A percentile compares a stretch with the other conserved stretches of the same genome.
These are phyloP conservation scores for Xylaria sp. DNA, from an alignment of 2,329 filamentous ascomycete species.

Conservation along the genomic window DNA sequence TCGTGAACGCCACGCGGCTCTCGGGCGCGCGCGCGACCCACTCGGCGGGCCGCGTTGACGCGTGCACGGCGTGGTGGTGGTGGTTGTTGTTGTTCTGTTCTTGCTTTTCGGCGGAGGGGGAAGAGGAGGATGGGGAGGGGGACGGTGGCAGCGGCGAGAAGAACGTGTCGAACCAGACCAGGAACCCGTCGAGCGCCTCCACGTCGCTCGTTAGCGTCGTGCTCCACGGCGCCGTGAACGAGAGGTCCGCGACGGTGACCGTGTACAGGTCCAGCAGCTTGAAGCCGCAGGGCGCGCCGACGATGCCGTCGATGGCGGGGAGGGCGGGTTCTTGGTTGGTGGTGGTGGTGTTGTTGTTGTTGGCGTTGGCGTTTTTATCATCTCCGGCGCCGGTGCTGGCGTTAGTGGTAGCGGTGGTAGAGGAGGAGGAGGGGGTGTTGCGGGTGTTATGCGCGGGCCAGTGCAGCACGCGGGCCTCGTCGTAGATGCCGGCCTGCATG, in stretches of 20 bases:
- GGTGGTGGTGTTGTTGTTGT: conserved; percentile 58
- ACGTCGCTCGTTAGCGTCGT: conserved; percentile 63
- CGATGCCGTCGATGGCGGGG: conserved; percentile 50
- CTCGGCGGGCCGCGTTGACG: conserved; percentile 58
- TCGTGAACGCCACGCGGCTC: conserved; percentile 82
- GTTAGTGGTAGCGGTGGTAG: background rate
- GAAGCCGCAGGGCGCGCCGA: conserved; percentile 66
- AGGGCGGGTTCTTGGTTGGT: conserved; percentile 36
- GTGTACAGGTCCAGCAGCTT: conserved; percentile 76
- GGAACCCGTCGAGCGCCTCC: conserved; percentile 79
- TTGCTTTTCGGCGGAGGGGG: too few species aligned
- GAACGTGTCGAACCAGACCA: conserved; percentile 94
- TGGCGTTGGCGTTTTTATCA: conserved; percentile 40
- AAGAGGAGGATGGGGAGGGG: conserved; percentile 15
- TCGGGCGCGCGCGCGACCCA: conserved; percentile 51
- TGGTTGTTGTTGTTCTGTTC: too few species aligned
- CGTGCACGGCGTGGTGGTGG: conserved; percentile 52
- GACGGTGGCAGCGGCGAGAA: conserved; percentile 68
- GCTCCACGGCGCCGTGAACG: conserved; percentile 71
- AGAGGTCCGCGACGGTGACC: conserved; percentile 70
- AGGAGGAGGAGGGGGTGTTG: background rate
- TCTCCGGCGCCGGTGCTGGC: too few species aligned
- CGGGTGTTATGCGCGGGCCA: conserved; percentile 52
- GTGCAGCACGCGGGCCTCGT: conserved; percentile 78
- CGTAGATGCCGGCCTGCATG: conserved; percentile 81